Evolutionary conservation across 192 early-diverging fungal genomes (phyloP).

Genomic region (Podila epigama): DNA sequence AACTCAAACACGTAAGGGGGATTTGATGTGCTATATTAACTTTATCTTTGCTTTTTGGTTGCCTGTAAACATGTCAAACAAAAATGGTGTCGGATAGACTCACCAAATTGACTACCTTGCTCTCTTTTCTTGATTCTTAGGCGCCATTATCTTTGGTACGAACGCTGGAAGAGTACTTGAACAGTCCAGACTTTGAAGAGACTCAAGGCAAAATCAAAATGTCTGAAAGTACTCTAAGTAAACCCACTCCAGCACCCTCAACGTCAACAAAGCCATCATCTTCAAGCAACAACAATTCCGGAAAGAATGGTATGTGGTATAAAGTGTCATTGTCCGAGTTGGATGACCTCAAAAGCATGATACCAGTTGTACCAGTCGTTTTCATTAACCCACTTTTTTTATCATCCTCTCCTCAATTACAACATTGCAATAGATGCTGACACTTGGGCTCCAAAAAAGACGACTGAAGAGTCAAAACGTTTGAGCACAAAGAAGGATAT

Average conservation of each 20-base stretch:
- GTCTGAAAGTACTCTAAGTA: slow-evolving; percentile 10
- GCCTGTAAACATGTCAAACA: too few species aligned
- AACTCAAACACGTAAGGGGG: slow-evolving; percentile 79
- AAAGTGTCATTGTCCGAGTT: neutral
- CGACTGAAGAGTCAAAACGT: slow-evolving; percentile 21
- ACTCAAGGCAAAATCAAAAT: slow-evolving; percentile 47
- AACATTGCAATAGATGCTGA: slow-evolving; percentile 46
- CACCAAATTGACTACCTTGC: slow-evolving; percentile 1
- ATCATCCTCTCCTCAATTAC: neutral
- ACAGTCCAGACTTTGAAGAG: slow-evolving; percentile 76
- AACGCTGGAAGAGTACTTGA: slow-evolving; percentile 70
- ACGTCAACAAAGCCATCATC: slow-evolving; percentile 7
- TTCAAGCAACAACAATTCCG: slow-evolving; percentile 8
- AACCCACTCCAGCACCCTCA: slow-evolving; percentile 45
- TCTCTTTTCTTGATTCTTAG: slow-evolving; percentile 25
- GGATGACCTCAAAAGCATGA: neutral
- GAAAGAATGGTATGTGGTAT: slow-evolving; percentile 7
- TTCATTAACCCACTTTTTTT: neutral
- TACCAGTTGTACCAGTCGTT: neutral
- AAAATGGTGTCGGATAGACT: too few species aligned
- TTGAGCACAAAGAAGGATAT: slow-evolving; percentile 44
- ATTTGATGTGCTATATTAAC: too few species aligned
- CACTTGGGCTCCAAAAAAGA: slow-evolving; percentile 34
- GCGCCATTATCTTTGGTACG: slow-evolving; percentile 71
- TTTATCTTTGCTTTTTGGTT: too few species aligned